phyloP scores from a whole-genome alignment of 75 land plant genomes.

The Pinus tabuliformis region DNA sequence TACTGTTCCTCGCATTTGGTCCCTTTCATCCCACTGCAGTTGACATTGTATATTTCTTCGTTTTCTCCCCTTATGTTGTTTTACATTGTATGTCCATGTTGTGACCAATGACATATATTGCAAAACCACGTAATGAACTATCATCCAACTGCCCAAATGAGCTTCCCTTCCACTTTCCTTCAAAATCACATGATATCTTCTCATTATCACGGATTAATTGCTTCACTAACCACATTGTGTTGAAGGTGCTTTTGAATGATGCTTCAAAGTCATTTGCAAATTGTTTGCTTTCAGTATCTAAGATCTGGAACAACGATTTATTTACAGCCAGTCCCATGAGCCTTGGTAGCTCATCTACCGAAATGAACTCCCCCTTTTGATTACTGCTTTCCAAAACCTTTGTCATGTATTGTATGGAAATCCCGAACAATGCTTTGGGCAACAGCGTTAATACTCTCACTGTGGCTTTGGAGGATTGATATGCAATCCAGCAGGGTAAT shows the following conservation, averaged over 20 bases:
- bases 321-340: too few relatives aligned
- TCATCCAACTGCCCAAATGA: background rate
- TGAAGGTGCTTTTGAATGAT: conserved; percentile 2
- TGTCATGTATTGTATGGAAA: too few relatives aligned
- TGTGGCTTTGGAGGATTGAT: too few relatives aligned
- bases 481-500: too few relatives aligned
- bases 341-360: too few relatives aligned
- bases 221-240: background rate
- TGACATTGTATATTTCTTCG: background rate
- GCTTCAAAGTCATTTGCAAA: background rate
- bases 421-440: too few relatives aligned
- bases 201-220: background rate
- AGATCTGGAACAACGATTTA: too few relatives aligned
- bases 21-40: background rate
- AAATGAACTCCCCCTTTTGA: too few relatives aligned
- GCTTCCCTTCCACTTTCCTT: background rate
- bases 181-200: background rate
- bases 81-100: background rate
- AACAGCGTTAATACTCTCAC: too few relatives aligned
- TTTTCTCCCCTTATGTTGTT: background rate
- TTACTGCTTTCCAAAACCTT: too few relatives aligned
- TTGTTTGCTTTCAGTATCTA: too few relatives aligned
- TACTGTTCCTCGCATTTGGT: background rate
- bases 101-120: background rate
- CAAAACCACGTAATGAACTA: background rate